Evolutionary conservation across 257 asterid species (phyloP).

Genomic region (Ocimum tenuiflorum): DNA sequence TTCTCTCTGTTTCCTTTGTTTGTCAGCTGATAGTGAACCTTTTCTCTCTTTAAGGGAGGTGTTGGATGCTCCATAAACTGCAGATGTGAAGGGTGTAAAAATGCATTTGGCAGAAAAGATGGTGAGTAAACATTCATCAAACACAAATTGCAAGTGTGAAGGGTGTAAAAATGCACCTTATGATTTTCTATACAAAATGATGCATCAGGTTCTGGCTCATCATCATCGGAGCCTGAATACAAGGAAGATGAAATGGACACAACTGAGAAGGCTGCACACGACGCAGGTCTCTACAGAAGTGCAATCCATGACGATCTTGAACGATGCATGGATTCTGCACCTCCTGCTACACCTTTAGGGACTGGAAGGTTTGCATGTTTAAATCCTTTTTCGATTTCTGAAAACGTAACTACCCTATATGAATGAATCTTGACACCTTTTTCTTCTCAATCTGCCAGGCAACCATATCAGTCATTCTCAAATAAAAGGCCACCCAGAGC

Average conservation of each 20-base stretch:
- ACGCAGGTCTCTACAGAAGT: constrained; percentile 29
- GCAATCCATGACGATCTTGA: constrained; percentile 30
- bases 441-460: constrained; percentile 20
- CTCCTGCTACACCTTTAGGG: constrained; percentile 55
- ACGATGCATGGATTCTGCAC: constrained; percentile 33
- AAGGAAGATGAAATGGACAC: constrained; percentile 50
- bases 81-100: constrained; percentile 61
- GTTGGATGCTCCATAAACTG: constrained; percentile 66
- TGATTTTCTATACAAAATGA: not conserved
- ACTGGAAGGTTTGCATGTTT: constrained; percentile 36
- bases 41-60: constrained; percentile 36
- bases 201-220: constrained; percentile 33
- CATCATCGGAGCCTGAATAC: constrained; percentile 37
- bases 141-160: constrained; percentile 52
- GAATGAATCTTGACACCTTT: not conserved
- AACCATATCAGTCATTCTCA: constrained; percentile 20
- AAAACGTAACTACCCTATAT: not conserved
- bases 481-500: constrained; percentile 52
- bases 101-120: constrained; percentile 49
- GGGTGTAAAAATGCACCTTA: constrained; percentile 42
- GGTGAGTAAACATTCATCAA: constrained; percentile 30
- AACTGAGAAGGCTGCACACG: constrained; percentile 24
- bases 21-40: constrained; percentile 9
- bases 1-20: not conserved
- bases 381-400: not conserved